phyloP scores from a whole-genome alignment of 176 grass and related monocot species.

The Musa itinerans region DNA sequence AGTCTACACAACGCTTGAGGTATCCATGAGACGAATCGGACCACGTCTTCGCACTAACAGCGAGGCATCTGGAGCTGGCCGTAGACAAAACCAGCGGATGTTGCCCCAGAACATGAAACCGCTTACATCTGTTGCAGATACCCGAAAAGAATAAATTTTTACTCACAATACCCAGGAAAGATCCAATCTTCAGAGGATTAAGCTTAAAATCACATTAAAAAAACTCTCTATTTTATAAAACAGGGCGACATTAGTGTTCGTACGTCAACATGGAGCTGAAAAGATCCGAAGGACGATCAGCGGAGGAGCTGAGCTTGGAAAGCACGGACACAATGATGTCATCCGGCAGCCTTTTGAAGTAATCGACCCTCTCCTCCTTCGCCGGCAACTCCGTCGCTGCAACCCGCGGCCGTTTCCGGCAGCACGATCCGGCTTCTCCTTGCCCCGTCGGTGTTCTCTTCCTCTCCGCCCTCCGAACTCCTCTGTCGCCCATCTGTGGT shows the following conservation, averaged over 20 bases:
- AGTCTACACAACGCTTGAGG: conserved; percentile 35
- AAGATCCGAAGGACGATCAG: conserved; percentile 30
- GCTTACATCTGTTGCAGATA: conserved; percentile 36
- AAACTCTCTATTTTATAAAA: neutral
- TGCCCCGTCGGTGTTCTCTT: conserved; percentile 11
- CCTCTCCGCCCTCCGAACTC: conserved; percentile 2
- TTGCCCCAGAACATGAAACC: conserved; percentile 30
- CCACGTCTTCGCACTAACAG: conserved; percentile 27
- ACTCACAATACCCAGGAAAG: neutral
- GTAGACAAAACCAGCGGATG: conserved; percentile 33
- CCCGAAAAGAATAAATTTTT: neutral
- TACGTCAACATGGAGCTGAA: conserved; percentile 28
- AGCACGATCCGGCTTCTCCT: neutral
- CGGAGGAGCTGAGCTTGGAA: conserved; percentile 14
- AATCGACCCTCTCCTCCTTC: neutral
- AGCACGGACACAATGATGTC: conserved; percentile 47
- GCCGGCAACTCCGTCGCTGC: neutral
- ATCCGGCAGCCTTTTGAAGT: conserved; percentile 49
- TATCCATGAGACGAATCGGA: conserved; percentile 37
- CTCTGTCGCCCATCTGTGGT: no score
- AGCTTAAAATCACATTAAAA: neutral
- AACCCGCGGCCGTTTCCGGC: neutral
- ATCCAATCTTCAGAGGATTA: neutral
- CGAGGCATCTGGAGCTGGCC: conserved; percentile 21
- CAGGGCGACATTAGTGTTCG: no score